A percentile compares a stretch with the other conserved stretches of the same genome.
These are phyloP conservation scores for Kwoniella sp. DNA, from an alignment of 768 basidiomycete species.

Conservation along the genomic window DNA sequence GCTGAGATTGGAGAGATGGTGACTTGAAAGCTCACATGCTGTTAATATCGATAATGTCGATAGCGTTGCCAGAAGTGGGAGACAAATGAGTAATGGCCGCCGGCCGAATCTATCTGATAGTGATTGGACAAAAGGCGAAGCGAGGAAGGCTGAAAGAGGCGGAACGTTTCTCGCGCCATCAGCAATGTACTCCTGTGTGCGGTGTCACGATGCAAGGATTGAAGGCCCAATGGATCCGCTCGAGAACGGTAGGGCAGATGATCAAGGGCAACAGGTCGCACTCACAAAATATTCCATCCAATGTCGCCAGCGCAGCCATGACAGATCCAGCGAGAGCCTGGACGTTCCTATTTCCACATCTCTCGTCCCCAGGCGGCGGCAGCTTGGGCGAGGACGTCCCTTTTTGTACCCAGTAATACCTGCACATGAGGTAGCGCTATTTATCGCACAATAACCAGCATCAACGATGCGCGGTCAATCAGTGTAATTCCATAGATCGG, in stretches of 20 bases:
- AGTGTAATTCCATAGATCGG: background rate
- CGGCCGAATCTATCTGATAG: constrained; percentile 44
- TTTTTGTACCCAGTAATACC: constrained; percentile 27
- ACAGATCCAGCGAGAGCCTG: constrained; percentile 39
- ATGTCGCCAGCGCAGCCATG: constrained; percentile 43
- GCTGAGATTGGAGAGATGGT: background rate
- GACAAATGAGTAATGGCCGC: constrained; percentile 37
- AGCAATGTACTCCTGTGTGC: too few species aligned
- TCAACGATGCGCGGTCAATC: background rate
- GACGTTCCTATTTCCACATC: constrained; percentile 36
- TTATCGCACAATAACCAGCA: too few species aligned
- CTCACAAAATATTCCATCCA: constrained; percentile 48
- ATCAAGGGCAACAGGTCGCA: too few species aligned
- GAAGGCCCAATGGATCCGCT: background rate
- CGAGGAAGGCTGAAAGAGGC: constrained; percentile 51
- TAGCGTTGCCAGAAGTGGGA: constrained; percentile 43
- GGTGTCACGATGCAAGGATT: too few species aligned
- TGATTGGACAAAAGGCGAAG: constrained; percentile 42
- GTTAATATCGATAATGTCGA: constrained; percentile 40
- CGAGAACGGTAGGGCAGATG: background rate
- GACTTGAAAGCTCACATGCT: constrained; percentile 33
- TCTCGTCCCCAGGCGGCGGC: constrained; percentile 31
- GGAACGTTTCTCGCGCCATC: too few species aligned
- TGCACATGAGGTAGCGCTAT: constrained; percentile 46
- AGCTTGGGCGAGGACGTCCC: background rate